Conservation (phyloP, 2,329 filamentous ascomycete genomes). For the Truncatella angustata region DNA sequence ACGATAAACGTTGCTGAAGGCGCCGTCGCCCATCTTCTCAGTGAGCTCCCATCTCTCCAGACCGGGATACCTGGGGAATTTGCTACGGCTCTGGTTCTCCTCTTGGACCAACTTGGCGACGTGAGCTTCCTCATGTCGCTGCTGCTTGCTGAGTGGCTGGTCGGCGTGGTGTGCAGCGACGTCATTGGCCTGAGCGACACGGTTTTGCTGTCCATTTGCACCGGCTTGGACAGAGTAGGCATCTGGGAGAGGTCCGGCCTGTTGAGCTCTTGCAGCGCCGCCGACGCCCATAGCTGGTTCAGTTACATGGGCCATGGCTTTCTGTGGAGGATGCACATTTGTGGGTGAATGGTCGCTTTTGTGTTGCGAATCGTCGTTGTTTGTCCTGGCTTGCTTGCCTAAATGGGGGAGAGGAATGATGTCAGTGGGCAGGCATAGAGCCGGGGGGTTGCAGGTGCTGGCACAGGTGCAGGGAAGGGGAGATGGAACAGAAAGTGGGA, state of each 20-base stretch:
- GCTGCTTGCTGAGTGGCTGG: conserved; percentile 49
- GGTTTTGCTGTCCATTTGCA: conserved; percentile 60
- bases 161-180: conserved; percentile 62
- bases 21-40: conserved; percentile 98
- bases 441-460: background rate
- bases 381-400: conserved; percentile 85
- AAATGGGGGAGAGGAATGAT: conserved; percentile 22
- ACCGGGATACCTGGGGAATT: conserved; percentile 82
- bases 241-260: conserved; percentile 42
- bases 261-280: conserved; percentile 36
- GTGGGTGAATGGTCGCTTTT: conserved; percentile 51
- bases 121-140: conserved; percentile 61
- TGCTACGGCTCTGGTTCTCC: conserved; percentile 81
- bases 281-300: conserved; percentile 36
- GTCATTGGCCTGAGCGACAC: conserved; percentile 66
- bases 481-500: too few relatives aligned
- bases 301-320: conserved; percentile 48
- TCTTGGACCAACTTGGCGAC: conserved; percentile 86
- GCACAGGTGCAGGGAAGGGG: too few relatives aligned
- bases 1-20: conserved; percentile 97
- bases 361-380: conserved; percentile 51
- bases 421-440: conserved; percentile 29
- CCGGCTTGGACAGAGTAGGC: conserved; percentile 61
- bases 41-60: conserved; percentile 81
- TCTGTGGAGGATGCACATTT: conserved; percentile 47